Conservation (phyloP, 352 stramenopile species). For the Pythium angustatum region DNA sequence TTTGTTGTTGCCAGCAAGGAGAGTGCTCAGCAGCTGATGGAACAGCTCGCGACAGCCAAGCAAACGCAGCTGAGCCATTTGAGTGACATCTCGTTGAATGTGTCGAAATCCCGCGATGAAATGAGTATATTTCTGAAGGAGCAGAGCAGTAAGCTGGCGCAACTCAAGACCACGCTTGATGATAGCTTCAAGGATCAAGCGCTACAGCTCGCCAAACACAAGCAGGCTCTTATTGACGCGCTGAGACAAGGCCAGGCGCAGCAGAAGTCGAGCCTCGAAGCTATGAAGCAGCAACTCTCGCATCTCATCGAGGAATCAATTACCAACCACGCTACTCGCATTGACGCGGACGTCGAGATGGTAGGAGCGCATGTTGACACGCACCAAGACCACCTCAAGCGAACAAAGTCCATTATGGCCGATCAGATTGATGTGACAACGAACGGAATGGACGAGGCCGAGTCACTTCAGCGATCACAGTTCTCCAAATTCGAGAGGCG, state of each 20-base stretch:
- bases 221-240: constrained; percentile 27
- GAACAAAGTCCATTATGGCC: constrained; percentile 23
- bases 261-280: constrained; percentile 24
- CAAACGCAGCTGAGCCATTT: constrained; percentile 24
- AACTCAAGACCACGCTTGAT: constrained; percentile 27
- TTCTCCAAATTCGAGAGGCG: constrained; percentile 28
- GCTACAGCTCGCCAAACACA: constrained; percentile 22
- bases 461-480: constrained; percentile 24
- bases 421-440: constrained; percentile 26
- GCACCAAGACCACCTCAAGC: constrained; percentile 24
- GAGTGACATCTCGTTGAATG: constrained; percentile 22
- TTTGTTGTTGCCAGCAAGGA: constrained; percentile 26
- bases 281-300: constrained; percentile 31
- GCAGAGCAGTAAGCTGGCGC: constrained; percentile 25
- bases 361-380: constrained; percentile 23
- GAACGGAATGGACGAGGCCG: constrained; percentile 25
- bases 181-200: constrained; percentile 28
- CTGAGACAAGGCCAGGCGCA: constrained; percentile 27
- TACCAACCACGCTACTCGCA: constrained; percentile 15
- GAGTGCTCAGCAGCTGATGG: constrained; percentile 18
- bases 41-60: constrained; percentile 19
- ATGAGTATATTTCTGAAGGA: constrained; percentile 35
- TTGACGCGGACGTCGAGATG: constrained; percentile 30
- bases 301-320: constrained; percentile 32
- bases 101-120: constrained; percentile 29